A percentile compares a stretch with the other conserved stretches of the same genome.
Evolutionary conservation across 73 alveolate species (phyloP).

Genomic region (Paramecium primaurelia): DNA sequence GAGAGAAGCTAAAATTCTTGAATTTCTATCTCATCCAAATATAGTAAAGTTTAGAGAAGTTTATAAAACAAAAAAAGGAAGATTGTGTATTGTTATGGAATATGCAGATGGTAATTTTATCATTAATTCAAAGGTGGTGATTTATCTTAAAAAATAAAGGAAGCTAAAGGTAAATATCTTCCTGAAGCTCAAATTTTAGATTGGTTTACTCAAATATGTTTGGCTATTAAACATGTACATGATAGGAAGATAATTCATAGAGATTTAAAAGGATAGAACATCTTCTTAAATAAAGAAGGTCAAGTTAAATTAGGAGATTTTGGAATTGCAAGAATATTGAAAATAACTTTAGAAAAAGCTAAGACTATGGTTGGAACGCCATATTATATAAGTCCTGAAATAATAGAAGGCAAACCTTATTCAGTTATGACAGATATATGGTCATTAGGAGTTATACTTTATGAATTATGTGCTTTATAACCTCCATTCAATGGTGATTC

Average conservation of each 20-base stretch:
- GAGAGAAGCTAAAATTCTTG: constrained; percentile 73
- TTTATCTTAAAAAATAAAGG: constrained; percentile 56
- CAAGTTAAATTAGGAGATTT: constrained; percentile 97
- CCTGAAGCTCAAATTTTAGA: constrained; percentile 86
- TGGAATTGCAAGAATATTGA: constrained; percentile 83
- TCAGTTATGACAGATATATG: constrained; percentile 84
- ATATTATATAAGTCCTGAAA: constrained; percentile 90
- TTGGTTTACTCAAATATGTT: constrained; percentile 87
- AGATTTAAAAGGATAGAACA: constrained; percentile 92
- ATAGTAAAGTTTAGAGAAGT: constrained; percentile 85
- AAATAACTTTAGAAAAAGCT: constrained; percentile 78
- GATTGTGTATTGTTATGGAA: constrained; percentile 87
- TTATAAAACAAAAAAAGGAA: constrained; percentile 77
- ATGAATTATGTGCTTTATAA: constrained; percentile 87
- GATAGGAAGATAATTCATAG: constrained; percentile 94
- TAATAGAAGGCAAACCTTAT: constrained; percentile 76
- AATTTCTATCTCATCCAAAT: constrained; percentile 84
- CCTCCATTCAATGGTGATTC: constrained; percentile 87
- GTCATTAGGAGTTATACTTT: constrained; percentile 87
- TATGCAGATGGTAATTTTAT: constrained; percentile 84
- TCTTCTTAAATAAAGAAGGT: constrained; percentile 89
- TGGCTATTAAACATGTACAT: constrained; percentile 92
- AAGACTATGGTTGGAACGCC: constrained; percentile 95
- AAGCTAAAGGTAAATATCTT: constrained; percentile 61
- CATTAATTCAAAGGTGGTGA: constrained; percentile 54